Evolutionary conservation across 129 eudicot genomes (phyloP), one percentile per base, ranked within the genome.

Genomic region (Dittrichia graveolens): DNA sequence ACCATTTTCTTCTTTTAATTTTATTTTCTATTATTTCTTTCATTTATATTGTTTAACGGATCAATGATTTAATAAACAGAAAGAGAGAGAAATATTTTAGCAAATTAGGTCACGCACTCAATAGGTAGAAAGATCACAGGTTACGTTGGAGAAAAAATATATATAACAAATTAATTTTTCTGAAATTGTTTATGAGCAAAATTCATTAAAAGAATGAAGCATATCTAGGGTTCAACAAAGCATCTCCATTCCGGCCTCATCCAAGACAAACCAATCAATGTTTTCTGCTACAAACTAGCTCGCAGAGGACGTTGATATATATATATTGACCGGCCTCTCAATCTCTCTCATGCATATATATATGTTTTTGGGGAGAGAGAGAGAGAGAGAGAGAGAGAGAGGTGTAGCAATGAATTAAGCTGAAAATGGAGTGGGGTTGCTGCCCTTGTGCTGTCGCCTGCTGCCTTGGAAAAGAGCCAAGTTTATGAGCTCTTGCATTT

Each of bases 391-490:
- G 72, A 78, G 82, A 69, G 72, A 71, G 58, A 69, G 60, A 64
- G 2, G 37, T 55, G 54, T 79, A 39, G 62, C 14, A 12, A 60
- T 41, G 71, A 78, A n/a, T n/a, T n/a, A n/a, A 75, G 81, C 74
- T 60, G 69, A 66, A 18, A 47, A 57, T 64, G 65, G 52, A 56
- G 10, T 40, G 79, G 63, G 75, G 75, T 75, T 85, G 75, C 78
- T 85, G 75, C 78, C 62, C n/a, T 64, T 42, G 78, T 61, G 50
- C 45, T 56, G 78, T 43, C 64, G 75, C 67, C 66, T 82, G 79
- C 66, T 82, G 79, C 89, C 82, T 87, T 70, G 93, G 77, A 75
- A 87, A 84, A 78, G 89, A 79, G 85, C 85, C 74, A 82, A 68
- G 31, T 56, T 76, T 69, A 69, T 77, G 77, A 79, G 62, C 65